Percentiles rank a stretch among this genome's conserved stretches.
phyloP scores from a whole-genome alignment of 352 stramenopile genomes.

The Chrysophaeum taylorii region DNA sequence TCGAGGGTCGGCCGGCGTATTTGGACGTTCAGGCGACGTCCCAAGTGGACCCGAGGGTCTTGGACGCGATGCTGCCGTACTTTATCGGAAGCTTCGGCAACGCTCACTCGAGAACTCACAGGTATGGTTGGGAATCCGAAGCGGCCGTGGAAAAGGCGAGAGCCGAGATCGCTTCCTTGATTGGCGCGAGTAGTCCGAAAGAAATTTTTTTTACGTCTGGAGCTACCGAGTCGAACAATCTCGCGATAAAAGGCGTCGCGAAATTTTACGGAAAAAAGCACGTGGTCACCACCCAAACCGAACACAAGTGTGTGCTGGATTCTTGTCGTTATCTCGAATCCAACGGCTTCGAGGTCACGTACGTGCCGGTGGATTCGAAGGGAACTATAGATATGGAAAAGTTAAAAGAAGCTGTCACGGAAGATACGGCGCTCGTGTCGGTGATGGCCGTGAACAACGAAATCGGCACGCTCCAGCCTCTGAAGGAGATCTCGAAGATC shows the following conservation, averaged over 20 bases:
- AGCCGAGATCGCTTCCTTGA: neutral
- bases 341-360: slow-evolving; percentile 96
- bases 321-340: slow-evolving; percentile 1
- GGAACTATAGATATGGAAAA: slow-evolving; percentile 87
- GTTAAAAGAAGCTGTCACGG: slow-evolving; percentile 75
- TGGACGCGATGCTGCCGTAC: slow-evolving; percentile 96
- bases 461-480: slow-evolving; percentile 94
- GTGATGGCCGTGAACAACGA: slow-evolving; percentile 99
- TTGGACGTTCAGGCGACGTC: slow-evolving; percentile 94
- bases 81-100: slow-evolving; percentile 89
- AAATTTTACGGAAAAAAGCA: slow-evolving; percentile 94
- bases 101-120: slow-evolving; percentile 95
- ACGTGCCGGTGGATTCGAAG: slow-evolving; percentile 80
- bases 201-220: slow-evolving; percentile 99
- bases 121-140: slow-evolving; percentile 95
- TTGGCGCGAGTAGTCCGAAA: slow-evolving; percentile 68
- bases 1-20: slow-evolving; percentile 71
- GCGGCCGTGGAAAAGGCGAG: slow-evolving; percentile 70
- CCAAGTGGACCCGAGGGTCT: slow-evolving; percentile 90
- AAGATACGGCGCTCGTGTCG: slow-evolving; percentile 88
- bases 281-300: slow-evolving; percentile 96
- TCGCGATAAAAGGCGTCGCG: slow-evolving; percentile 91
- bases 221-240: slow-evolving; percentile 97
- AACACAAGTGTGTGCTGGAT: slow-evolving; percentile 42
- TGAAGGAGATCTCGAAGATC: slow-evolving; percentile 85